Base-by-base conservation (phyloP, 2,329 filamentous ascomycete genomes). In the Microdochium paspali region DNA sequence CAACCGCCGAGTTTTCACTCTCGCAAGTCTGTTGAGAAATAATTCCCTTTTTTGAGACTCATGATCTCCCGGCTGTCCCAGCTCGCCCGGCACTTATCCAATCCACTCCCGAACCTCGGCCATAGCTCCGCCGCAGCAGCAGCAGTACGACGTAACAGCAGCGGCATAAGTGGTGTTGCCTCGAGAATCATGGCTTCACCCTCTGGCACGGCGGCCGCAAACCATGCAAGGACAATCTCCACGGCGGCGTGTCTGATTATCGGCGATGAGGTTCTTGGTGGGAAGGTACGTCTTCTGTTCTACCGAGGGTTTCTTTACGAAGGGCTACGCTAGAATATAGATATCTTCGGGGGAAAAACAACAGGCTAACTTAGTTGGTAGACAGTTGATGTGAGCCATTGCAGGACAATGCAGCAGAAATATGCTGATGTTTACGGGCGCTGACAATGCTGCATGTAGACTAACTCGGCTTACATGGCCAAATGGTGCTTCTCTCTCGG, bases 211-310 rank as follows among this genome's bases (percentile, higher is more conserved):
- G 71, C 74, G 50, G 72, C 79, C 59, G 73, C 77, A 53, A 76
- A 75, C 58, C 35, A 40, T 10, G 71, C 76, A 57, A 74, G 82
- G 60, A 82, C 77, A 50, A 94, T 97, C 56, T 83, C 89, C 61
- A 96, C 90, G 44, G 93, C 91, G 10, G 91, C 86, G 48, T 95
- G 89, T 65, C 69, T 97, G 53, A 90, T 98, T 50, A 97, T 98
- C 58, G 91, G 91, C n/a, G 91, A 97, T 68, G 91, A 96, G 66
- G 90, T 97, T 4, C 74, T 97, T 3, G 90, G 90, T 21, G 91
- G 93, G 58, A 97, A 97, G 84, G 90, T 89, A 64, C 53, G 71
- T 60, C 10, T 28, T 28, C 10, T 30, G 35, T 44, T 23, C n/a
- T n/a, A n/a, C n/a, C n/a, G n/a, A n/a, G n/a, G n/a, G n/a, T n/a